Conservation (phyloP, 129 eudicot species). For the Centrapalus pauciflorus region DNA sequence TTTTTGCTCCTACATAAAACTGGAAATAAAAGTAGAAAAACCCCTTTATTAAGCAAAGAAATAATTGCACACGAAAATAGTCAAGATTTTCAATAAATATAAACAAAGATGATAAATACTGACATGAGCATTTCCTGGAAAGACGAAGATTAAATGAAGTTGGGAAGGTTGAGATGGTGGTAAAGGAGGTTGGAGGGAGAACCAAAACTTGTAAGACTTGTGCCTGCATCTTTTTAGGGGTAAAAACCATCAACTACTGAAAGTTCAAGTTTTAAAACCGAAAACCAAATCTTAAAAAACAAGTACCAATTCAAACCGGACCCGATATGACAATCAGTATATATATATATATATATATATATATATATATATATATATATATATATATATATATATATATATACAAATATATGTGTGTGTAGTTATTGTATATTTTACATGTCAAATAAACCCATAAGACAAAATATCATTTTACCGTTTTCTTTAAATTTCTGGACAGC, state of each 20-base stretch:
- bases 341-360: no score
- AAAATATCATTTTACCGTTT: no score
- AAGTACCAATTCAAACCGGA: no score
- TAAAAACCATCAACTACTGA: not conserved
- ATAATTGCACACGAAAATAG: not conserved
- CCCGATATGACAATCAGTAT: no score
- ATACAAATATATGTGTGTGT: no score
- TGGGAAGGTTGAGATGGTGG: constrained; percentile 6
- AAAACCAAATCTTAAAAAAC: no score
- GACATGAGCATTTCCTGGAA: constrained; percentile 14
- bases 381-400: no score
- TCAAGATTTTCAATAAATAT: not conserved
- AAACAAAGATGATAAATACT: not conserved
- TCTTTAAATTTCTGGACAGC: no score
- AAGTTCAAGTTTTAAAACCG: no score
- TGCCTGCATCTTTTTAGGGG: constrained; percentile 22
- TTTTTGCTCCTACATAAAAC: constrained; percentile 56
- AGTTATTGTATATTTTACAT: no score
- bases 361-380: no score
- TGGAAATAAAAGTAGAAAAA: constrained; percentile 28
- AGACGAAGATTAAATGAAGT: constrained; percentile 16
- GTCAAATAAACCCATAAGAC: no score
- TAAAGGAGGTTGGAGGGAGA: constrained; percentile 17
- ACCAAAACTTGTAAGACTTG: constrained; percentile 16
- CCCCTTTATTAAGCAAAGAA: not conserved